phyloP scores from a whole-genome alignment of 2,329 filamentous ascomycete species.

The Monosporascus sp. region DNA sequence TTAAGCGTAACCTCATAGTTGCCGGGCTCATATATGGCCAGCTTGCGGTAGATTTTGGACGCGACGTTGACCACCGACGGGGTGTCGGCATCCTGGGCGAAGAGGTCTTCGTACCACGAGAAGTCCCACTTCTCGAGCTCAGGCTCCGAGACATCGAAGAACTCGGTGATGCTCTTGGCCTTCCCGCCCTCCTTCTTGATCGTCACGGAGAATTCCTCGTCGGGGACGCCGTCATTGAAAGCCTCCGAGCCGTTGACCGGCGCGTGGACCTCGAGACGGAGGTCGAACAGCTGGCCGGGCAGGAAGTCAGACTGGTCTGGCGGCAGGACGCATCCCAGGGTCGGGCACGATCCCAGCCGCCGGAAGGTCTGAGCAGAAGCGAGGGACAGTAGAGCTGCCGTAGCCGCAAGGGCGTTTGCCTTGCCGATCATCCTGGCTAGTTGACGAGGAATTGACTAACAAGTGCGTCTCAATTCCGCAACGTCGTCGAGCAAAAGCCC shows the following conservation, averaged over 20 bases:
- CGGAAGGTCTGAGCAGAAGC: conserved; percentile 54
- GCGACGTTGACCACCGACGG: conserved; percentile 74
- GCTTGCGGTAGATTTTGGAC: conserved; percentile 69
- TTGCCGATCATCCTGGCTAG: conserved; percentile 30
- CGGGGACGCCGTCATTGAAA: conserved; percentile 61
- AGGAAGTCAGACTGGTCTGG: conserved; percentile 72
- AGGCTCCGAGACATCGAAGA: conserved; percentile 66
- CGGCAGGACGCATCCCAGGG: conserved; percentile 54
- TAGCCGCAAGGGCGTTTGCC: conserved; percentile 25
- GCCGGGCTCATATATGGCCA: conserved; percentile 73
- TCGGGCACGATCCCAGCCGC: conserved; percentile 53
- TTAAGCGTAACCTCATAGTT: conserved; percentile 70
- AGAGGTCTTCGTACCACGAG: conserved; percentile 79
- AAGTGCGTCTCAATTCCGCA: neutral
- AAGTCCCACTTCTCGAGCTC: conserved; percentile 77
- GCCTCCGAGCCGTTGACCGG: conserved; percentile 77
- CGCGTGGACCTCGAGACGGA: conserved; percentile 76
- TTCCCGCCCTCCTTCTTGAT: conserved; percentile 58
- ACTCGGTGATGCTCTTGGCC: conserved; percentile 53
- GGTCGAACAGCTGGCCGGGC: conserved; percentile 77
- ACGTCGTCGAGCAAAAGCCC: neutral
- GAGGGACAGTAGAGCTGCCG: conserved; percentile 31
- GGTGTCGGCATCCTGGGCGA: conserved; percentile 64
- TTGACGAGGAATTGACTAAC: neutral
- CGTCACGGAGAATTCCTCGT: conserved; percentile 70